Evolutionary conservation across 2,329 filamentous ascomycete genomes (phyloP), one percentile per base, ranked within the genome.

Genomic region (Nothophaeocryptopus gaeumannii): DNA sequence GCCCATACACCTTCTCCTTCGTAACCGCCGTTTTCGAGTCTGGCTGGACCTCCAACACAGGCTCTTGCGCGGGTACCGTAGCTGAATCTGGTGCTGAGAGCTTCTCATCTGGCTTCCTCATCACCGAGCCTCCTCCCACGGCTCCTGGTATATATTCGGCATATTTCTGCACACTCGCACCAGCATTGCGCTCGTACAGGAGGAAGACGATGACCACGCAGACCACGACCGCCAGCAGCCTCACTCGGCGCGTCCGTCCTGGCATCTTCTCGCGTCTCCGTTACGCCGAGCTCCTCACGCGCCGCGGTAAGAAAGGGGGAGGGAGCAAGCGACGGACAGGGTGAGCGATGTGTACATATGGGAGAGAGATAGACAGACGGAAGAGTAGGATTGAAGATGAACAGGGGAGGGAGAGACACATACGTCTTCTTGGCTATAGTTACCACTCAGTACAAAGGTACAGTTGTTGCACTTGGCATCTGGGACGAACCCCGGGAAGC

Each of bases 151-250:
- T 39, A 20, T 54, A 51, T 34, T 53, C 51, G 33, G 55, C 50
- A 39, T 53, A 55, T 16, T 31, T 37, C 20, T 51, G 47, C 9
- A 49, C 49, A 29, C 45, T 45, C 11, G 30, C 50, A 13, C 40
- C 44, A n/a, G 42, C 42, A 39, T 54, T 54, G 26, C 52, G 59
- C 40, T 56, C 51, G 47, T 63, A 63, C 14, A 63, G 46, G 43
- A 63, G 50, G 50, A 61, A 56, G 31, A 59, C 56, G 36, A 57
- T 56, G 35, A 55, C 46, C 32, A 55, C 53, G 49, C 61, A 62
- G 39, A 58, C 54, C 11, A 54, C 55, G 5, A 63, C 46, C 16
- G 57, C 60, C 51, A 63, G 40, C 39, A 60, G 49, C 12, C 61
- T 54, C 14, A 59, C 54, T 34, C 61, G 56, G 36, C 59, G 56